Conservation (phyloP, 495 filamentous ascomycete species). For the Tetracladium marchalianum region DNA sequence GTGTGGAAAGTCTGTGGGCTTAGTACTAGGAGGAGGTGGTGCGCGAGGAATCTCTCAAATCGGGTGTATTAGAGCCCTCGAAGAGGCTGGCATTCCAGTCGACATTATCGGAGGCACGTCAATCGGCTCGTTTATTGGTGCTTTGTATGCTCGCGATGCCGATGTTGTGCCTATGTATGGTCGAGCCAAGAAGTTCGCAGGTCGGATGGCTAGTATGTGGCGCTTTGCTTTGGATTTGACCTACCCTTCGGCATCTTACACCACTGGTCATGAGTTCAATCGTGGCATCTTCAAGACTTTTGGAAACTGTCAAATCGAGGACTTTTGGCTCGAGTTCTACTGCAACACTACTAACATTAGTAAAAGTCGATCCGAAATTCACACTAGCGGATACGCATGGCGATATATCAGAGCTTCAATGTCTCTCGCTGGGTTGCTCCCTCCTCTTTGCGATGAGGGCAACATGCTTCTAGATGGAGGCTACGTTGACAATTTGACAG, state of each 20-base stretch:
- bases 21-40: conserved; percentile 89
- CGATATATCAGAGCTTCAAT: conserved; percentile 92
- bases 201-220: conserved; percentile 96
- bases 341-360: conserved; percentile 98
- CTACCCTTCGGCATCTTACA: conserved; percentile 91
- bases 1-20: conserved; percentile 87
- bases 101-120: conserved; percentile 95
- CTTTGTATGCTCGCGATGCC: conserved; percentile 88
- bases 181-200: conserved; percentile 91
- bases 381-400: conserved; percentile 94
- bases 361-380: conserved; percentile 78
- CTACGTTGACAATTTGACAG: conserved; percentile 94
- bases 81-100: conserved; percentile 93
- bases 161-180: conserved; percentile 97
- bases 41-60: conserved; percentile 86
- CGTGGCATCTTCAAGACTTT: conserved; percentile 98
- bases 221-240: conserved; percentile 91
- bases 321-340: conserved; percentile 98
- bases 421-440: conserved; percentile 86
- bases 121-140: conserved; percentile 96
- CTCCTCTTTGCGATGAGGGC: conserved; percentile 92
- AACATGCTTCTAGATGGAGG: conserved; percentile 93
- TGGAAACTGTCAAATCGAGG: conserved; percentile 91
- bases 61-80: conserved; percentile 87
- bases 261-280: conserved; percentile 97